Evolutionary conservation across 2,329 filamentous ascomycete genomes (phyloP).

Genomic region (Colletotrichum sp.): DNA sequence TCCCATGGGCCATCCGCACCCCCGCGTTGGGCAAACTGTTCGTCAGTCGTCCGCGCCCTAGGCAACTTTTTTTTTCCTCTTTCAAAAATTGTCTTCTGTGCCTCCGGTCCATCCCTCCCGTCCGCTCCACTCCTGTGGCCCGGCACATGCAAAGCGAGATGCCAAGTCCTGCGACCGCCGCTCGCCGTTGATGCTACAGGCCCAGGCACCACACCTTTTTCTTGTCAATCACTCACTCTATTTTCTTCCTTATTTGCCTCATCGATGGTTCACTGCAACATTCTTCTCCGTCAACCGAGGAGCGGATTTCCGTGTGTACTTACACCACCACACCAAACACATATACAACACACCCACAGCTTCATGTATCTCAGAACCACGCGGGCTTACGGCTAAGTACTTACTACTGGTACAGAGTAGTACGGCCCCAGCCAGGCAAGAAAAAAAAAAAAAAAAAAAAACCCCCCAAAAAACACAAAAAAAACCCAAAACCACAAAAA

Average conservation of each 20-base stretch:
- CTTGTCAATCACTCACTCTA: background rate
- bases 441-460: background rate
- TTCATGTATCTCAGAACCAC: background rate
- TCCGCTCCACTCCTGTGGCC: constrained; percentile 11
- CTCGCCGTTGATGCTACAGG: background rate
- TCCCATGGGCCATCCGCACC: background rate
- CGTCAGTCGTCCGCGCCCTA: background rate
- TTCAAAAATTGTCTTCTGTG: background rate
- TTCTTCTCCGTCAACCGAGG: background rate
- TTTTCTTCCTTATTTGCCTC: background rate
- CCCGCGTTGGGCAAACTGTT: constrained; percentile 1
- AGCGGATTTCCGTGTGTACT: background rate
- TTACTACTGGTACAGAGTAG: background rate
- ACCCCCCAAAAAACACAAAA: too few species aligned
- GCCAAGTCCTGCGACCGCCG: constrained; percentile 13
- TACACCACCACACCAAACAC: background rate
- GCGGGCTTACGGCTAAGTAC: background rate
- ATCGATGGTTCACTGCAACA: background rate
- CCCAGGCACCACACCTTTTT: background rate
- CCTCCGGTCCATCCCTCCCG: constrained; percentile 21
- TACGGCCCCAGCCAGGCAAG: background rate
- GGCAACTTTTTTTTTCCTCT: background rate
- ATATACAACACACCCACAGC: background rate
- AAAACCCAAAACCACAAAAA: too few species aligned
- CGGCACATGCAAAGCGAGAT: constrained; percentile 13